A percentile compares a stretch with the other conserved stretches of the same genome.
Conservation (phyloP, 2,329 filamentous ascomycete species). For the Trichophyton simii region DNA sequence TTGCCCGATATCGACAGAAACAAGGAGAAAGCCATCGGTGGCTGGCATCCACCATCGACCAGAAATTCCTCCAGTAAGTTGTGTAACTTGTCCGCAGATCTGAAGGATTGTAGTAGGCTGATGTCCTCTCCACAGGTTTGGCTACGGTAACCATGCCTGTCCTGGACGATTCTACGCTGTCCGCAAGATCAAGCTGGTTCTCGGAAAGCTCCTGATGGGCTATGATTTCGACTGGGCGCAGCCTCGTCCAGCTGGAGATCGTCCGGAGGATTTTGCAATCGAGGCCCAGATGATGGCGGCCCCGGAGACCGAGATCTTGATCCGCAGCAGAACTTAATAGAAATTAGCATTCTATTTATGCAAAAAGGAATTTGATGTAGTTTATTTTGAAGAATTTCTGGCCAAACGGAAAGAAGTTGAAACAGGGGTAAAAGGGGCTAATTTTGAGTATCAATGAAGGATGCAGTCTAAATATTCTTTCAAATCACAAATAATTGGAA, state of each 20-base stretch:
- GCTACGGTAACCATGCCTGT: slow-evolving; percentile 22
- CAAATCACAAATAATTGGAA: too few species aligned
- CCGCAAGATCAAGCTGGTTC: slow-evolving; percentile 21
- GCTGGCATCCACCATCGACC: neutral
- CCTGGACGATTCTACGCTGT: slow-evolving; percentile 25
- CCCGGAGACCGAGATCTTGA: neutral
- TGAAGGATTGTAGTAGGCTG: neutral
- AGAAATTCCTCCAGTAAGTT: neutral
- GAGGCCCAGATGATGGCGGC: neutral
- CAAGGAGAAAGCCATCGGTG: neutral
- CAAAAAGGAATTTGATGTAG: neutral
- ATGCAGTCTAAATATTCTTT: too few species aligned
- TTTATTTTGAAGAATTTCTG: too few species aligned
- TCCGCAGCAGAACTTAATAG: neutral
- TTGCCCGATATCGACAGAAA: slow-evolving; percentile 12
- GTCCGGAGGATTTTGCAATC: neutral
- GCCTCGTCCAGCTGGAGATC: neutral
- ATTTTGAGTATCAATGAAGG: too few species aligned
- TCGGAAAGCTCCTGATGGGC: slow-evolving; percentile 18
- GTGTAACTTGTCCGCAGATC: neutral
- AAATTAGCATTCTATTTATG: neutral
- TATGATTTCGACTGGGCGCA: slow-evolving; percentile 18
- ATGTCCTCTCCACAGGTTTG: slow-evolving; percentile 14
- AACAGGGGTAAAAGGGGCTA: too few species aligned
- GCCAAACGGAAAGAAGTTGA: too few species aligned